A percentile compares a stretch with the other conserved stretches of the same genome.
Evolutionary conservation across 306 rosid species (phyloP).

Genomic region (Gleditsia sinensis): DNA sequence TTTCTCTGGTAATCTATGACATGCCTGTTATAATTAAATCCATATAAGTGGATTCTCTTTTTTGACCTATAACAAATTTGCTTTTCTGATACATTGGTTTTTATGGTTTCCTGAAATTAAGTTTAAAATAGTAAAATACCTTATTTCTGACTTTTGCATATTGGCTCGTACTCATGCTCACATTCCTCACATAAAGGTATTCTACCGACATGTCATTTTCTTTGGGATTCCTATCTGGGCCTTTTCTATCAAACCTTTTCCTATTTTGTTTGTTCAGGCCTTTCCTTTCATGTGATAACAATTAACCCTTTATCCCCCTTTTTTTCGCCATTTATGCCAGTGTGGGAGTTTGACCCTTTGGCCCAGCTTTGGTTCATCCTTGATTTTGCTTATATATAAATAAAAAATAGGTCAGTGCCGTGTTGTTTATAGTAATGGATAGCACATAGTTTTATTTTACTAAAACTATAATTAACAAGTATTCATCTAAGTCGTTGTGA

Average conservation of each 20-base stretch:
- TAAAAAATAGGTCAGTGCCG: too few relatives aligned
- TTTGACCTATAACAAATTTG: slow-evolving; percentile 6
- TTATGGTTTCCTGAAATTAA: background rate
- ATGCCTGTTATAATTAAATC: background rate
- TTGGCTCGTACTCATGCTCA: background rate
- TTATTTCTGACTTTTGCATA: background rate
- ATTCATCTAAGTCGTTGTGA: background rate
- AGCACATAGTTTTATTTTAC: background rate
- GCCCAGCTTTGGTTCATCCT: background rate
- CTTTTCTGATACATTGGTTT: background rate
- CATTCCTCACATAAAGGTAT: background rate
- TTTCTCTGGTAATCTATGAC: background rate
- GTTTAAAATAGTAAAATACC: background rate
- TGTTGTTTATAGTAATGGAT: too few relatives aligned
- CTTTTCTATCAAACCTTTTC: too few relatives aligned
- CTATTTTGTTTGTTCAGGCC: too few relatives aligned
- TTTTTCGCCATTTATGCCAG: too few relatives aligned
- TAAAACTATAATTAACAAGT: background rate
- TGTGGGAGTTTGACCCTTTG: background rate
- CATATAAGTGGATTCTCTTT: background rate
- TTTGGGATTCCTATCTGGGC: too few relatives aligned
- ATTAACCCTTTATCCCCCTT: background rate
- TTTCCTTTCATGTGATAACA: too few relatives aligned
- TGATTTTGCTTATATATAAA: background rate
- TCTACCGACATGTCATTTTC: background rate